Evolutionary conservation across 179 eudicot genomes (phyloP), one percentile per base, ranked within the genome.

Genomic region (Silene coronaria): DNA sequence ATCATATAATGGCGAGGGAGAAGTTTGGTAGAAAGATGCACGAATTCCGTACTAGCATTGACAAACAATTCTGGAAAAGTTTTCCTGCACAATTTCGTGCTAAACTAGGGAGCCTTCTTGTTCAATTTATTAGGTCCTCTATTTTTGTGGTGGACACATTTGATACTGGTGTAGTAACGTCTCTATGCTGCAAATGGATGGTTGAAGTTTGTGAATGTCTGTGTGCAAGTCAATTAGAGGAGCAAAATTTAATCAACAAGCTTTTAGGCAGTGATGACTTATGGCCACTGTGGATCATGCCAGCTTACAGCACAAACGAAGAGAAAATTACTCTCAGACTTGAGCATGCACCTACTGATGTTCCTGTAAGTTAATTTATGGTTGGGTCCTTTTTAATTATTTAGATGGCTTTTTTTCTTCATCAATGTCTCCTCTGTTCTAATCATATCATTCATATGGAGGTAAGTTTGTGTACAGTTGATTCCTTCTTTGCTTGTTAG

Each of bases 271-370:
- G 83, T 77, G 80, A 84, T 89, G 87, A 81, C 57, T 60, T 64
- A 30, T 92, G 97, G 97, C 97, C 99, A 21, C 70, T 68, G 55
- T 91, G 91, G 93, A 74, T 88, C 78, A 62, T 70, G 74, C 93
- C 90, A 8, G 86, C 78, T 82, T n/a, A 53, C 27, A 71, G 38
- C 72, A 63, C 60, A 26, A 79, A 81, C 69, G 80, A 70, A 82
- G 79, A 80, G 82, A 82, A 78, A 75, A 75, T 80, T 21, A 66
- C 70, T 69, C 76, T 85, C 71, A 85, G 75, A 71, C 75, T 63
- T 69, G 88, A 81, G 66, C 80, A 70, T 46, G 71, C 67, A 69
- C 75, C 84, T 57, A 38, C 66, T 53, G 75, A 80, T 69, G 83
- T 82, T 74, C 74, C 77, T 48, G 98, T 92, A 83, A 90, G 97